A percentile compares a stretch with the other conserved stretches of the same genome.
phyloP scores from a whole-genome alignment of 139 green algal genomes.

The Micromonas commoda region DNA sequence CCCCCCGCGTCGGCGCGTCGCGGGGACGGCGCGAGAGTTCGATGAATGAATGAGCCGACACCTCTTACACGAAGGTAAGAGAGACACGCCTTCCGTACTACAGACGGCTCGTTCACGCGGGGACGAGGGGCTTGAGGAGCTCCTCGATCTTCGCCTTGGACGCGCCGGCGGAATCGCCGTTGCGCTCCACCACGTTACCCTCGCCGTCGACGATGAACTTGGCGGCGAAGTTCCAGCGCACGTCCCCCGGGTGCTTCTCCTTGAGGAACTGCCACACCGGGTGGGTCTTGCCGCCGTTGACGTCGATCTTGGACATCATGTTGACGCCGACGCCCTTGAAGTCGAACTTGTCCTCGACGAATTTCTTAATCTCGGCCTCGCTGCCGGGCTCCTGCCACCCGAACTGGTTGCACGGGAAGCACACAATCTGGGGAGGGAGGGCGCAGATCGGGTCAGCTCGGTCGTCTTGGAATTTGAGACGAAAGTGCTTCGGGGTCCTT shows the following conservation, averaged over 20 bases:
- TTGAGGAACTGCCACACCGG: slow-evolving; percentile 62
- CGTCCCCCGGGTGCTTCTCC: slow-evolving; percentile 45
- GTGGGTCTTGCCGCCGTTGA: slow-evolving; percentile 55
- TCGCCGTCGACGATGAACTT: slow-evolving; percentile 28
- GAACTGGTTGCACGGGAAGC: slow-evolving; percentile 70
- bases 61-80: no score
- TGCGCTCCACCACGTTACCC: slow-evolving; percentile 15
- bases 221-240: slow-evolving; percentile 64
- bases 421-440: slow-evolving; percentile 43
- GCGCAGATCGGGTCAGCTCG: neutral
- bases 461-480: neutral
- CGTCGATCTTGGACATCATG: slow-evolving; percentile 44
- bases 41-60: no score
- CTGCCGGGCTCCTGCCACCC: slow-evolving; percentile 57
- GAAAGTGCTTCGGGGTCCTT: neutral
- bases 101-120: neutral
- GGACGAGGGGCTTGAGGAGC: neutral
- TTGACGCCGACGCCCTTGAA: slow-evolving; percentile 17
- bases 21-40: no score
- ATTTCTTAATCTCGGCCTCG: slow-evolving; percentile 52
- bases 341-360: slow-evolving; percentile 44
- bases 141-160: neutral
- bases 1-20: no score
- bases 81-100: slow-evolving; percentile 2
- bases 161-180: neutral